Percentiles rank a stretch among this genome's conserved stretches.
Evolutionary conservation across 179 eudicot genomes (phyloP).

Genomic region (Gypsophila paniculata): DNA sequence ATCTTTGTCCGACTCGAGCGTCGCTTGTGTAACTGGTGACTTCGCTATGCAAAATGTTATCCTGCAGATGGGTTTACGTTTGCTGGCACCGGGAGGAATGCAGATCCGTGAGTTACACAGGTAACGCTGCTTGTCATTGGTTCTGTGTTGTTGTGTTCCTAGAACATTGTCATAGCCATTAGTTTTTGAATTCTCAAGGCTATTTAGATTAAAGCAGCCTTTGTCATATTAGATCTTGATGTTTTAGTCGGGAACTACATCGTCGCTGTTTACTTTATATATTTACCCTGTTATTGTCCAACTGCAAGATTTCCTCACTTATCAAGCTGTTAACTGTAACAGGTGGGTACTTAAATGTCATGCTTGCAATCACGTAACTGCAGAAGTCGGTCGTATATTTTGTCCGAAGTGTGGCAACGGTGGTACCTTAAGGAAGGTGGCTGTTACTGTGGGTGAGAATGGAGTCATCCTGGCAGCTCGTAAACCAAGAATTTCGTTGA

Average conservation of each 20-base stretch:
- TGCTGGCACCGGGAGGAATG: conserved; percentile 95
- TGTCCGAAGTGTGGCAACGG: conserved; percentile 97
- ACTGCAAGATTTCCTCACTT: conserved; percentile 17
- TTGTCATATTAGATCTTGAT: background rate
- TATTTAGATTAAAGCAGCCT: background rate
- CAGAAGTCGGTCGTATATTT: conserved; percentile 74
- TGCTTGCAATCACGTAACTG: conserved; percentile 84
- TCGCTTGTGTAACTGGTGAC: conserved; percentile 87
- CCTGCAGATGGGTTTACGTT: conserved; percentile 90
- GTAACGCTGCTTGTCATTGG: conserved; percentile 26
- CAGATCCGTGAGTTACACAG: conserved; percentile 94
- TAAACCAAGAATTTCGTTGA: conserved; percentile 66
- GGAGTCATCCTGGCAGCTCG: conserved; percentile 77
- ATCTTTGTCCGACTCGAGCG: conserved; percentile 80
- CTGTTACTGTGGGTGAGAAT: conserved; percentile 92
- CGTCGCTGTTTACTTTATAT: background rate
- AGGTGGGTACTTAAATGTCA: conserved; percentile 98
- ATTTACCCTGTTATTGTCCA: background rate
- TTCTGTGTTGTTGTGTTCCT: background rate
- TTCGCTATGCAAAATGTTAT: conserved; percentile 96
- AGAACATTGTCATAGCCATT: background rate
- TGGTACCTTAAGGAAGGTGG: conserved; percentile 89
- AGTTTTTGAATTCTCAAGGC: background rate
- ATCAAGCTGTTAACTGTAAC: conserved; percentile 4
- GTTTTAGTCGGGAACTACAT: background rate